phyloP scores from a whole-genome alignment of 306 rosid genomes.

The Argentina anserina region DNA sequence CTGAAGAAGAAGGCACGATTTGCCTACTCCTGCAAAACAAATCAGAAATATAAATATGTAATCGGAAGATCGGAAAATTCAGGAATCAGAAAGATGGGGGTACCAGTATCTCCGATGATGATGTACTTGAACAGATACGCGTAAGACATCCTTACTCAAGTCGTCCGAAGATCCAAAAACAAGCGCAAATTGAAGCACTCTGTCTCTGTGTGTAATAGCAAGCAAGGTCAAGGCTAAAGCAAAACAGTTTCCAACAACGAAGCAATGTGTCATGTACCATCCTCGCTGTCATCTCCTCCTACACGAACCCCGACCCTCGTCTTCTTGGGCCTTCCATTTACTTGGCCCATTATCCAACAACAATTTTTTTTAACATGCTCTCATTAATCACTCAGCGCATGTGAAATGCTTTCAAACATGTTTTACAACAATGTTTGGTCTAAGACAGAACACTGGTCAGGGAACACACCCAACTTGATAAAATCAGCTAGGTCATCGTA shows the following conservation, averaged over 20 bases:
- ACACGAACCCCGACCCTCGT: neutral
- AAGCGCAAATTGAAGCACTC: neutral
- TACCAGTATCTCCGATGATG: conserved; percentile 99
- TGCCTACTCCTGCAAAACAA: conserved; percentile 78
- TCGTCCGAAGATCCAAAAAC: neutral
- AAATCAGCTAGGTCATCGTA: no score
- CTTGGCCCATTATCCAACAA: neutral
- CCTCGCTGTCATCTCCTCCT: conserved; percentile 27
- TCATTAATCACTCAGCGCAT: no score
- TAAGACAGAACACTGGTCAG: no score
- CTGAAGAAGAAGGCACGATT: conserved; percentile 94
- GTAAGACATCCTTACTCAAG: conserved; percentile 55
- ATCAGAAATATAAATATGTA: neutral
- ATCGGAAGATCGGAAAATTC: neutral
- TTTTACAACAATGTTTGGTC: no score
- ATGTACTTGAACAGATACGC: conserved; percentile 97
- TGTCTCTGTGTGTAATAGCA: neutral
- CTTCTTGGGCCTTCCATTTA: conserved; percentile 1
- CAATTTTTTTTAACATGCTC: no score
- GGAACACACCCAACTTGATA: no score
- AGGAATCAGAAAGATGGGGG: neutral
- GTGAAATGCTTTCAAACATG: no score
- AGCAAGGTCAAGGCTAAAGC: neutral
- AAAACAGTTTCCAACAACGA: conserved; percentile 22
- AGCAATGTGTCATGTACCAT: conserved; percentile 7